A percentile compares a stretch with the other conserved stretches of the same genome.
Evolutionary conservation across 2,329 filamentous ascomycete species (phyloP).

Genomic region (Leptodontidium sp.): DNA sequence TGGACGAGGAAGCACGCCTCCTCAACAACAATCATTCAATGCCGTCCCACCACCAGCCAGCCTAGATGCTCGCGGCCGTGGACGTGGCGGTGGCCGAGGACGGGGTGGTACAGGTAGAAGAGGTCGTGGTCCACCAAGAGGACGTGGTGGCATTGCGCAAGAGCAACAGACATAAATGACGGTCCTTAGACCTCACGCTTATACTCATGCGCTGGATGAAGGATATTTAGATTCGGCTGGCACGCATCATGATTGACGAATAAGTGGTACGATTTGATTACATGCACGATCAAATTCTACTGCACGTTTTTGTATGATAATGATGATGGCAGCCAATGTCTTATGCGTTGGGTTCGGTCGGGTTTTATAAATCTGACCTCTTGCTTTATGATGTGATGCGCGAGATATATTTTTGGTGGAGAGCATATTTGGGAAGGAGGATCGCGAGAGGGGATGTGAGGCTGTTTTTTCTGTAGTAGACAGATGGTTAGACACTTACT

Average conservation of each 20-base stretch:
- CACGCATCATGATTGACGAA: not conserved
- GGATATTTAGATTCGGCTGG: not conserved
- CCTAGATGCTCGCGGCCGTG: slow-evolving; percentile 55
- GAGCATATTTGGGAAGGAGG: not conserved
- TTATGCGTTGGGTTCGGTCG: not conserved
- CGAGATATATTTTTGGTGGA: not conserved
- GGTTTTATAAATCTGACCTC: slow-evolving; percentile 1
- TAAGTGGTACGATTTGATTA: not conserved
- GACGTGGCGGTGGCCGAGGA: slow-evolving; percentile 43
- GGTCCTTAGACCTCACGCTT: not conserved
- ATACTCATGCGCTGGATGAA: not conserved
- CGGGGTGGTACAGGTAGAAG: slow-evolving; percentile 36
- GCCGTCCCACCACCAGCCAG: slow-evolving; percentile 68
- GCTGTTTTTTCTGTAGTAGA: slow-evolving; percentile 18
- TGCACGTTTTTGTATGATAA: slow-evolving; percentile 8
- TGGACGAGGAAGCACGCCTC: slow-evolving; percentile 36
- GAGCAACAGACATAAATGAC: not conserved
- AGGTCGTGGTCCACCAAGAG: slow-evolving; percentile 36
- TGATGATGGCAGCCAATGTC: slow-evolving; percentile 7
- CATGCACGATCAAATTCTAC: not conserved
- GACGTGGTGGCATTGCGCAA: slow-evolving; percentile 18
- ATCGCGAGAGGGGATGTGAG: not conserved
- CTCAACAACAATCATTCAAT: slow-evolving; percentile 53
- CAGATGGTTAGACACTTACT: not conserved
- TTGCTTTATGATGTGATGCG: not conserved